phyloP scores from a whole-genome alignment of 495 filamentous ascomycete genomes.

The Neurospora terricola region DNA sequence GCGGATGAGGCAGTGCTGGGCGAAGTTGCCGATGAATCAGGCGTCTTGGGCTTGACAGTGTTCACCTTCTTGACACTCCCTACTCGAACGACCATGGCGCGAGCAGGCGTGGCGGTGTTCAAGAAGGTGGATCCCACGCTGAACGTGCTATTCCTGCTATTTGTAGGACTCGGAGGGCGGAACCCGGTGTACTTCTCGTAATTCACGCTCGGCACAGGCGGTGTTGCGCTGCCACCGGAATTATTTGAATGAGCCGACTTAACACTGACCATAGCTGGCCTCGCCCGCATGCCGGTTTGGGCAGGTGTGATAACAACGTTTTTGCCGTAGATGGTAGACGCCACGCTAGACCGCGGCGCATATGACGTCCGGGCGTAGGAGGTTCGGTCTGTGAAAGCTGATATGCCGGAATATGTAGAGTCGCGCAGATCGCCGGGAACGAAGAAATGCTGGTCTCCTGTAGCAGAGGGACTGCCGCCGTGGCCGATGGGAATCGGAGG shows the following conservation, averaged over 20 bases:
- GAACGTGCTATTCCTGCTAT: conserved; percentile 41
- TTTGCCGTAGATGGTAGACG: conserved; percentile 85
- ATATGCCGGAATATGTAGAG: conserved; percentile 64
- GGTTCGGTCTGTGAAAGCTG: conserved; percentile 54
- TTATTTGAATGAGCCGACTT: conserved; percentile 47
- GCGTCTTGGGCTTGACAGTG: conserved; percentile 6
- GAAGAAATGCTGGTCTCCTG: conserved; percentile 84
- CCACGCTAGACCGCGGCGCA: conserved; percentile 68
- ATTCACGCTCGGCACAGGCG: conserved; percentile 46
- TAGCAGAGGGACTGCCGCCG: conserved; percentile 43
- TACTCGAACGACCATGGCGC: conserved; percentile 45
- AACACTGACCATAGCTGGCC: conserved; percentile 84
- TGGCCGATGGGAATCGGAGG: conserved; percentile 75
- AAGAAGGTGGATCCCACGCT: conserved; percentile 57
- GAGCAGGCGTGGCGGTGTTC: conserved; percentile 45
- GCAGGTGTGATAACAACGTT: conserved; percentile 77
- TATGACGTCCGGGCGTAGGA: conserved; percentile 57
- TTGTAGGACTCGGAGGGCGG: conserved; percentile 36
- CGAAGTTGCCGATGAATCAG: conserved; percentile 18
- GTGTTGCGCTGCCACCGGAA: conserved; percentile 36
- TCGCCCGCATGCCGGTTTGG: conserved; percentile 72
- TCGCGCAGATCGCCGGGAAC: conserved; percentile 86
- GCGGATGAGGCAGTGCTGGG: conserved; percentile 14
- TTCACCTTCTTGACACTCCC: conserved; percentile 39
- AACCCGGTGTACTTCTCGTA: conserved; percentile 39